Base-by-base conservation (phyloP, 202 grass and related monocot species). In the Brachypodium distachyon region DNA sequence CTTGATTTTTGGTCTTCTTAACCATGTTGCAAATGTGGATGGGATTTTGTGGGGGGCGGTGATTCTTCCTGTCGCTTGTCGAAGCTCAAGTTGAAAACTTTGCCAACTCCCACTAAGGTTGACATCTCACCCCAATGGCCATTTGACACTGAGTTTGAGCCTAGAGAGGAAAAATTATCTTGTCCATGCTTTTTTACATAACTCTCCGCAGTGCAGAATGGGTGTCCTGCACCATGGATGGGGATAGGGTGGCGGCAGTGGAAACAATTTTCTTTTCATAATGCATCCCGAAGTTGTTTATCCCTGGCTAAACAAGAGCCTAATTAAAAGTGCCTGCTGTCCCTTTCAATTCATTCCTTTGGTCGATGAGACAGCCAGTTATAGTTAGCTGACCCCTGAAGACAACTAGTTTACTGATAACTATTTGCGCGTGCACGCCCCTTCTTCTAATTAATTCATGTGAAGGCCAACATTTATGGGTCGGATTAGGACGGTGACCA, bases 81-180 rank as follows among this genome's bases (percentile, higher is more conserved):
- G 8, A 88, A 79, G 54, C 22, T 74, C 61, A 75, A 75, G 80
- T 83, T 88, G 86, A 79, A 83, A 83, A 83, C 81, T 88, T 80
- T 68, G 63, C 80, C 70, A 62, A n/a, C n/a, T 75, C 75, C 26
- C 75, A 83, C 80, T 69, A 55, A 32, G 43, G 75, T 83, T 88
- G 86, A 88, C 80, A 80, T 87, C 80, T 75, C 59, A 83, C 43
- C 69, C 51, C 37, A 74, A 74, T 87, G 63, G 65, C 80, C 44
- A 75, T 56, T 73, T 79, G 53, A 75, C 61, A 47, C 36, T 73
- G 60, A 74, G 51, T 68, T 78, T 87, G 67, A 79, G 60, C 51
- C 6, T 44, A 27, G 28, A 63, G 69, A 80, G 43, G 77, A 43
- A 75, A 82, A 79, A 23, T 68, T 83, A 21, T 79, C 53, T 4